phyloP scores from a whole-genome alignment of 169 alveolate genomes.

The Eimeria tenella region DNA sequence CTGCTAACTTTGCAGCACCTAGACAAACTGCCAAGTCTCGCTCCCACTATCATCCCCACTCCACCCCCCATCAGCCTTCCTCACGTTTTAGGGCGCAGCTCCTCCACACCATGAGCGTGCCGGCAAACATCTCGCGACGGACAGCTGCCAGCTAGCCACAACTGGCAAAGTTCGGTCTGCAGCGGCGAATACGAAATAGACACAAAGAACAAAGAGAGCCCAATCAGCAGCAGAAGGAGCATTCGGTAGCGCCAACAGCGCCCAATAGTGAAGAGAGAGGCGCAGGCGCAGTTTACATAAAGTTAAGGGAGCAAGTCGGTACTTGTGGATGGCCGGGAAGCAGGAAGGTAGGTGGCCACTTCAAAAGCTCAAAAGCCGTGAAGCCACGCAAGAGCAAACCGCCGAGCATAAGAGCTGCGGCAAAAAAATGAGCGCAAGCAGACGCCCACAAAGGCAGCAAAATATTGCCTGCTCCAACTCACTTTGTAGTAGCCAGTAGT shows the following conservation, averaged over 20 bases:
- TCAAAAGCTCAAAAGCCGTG: too few relatives aligned
- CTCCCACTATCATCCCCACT: too few relatives aligned
- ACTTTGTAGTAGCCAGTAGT: conserved; percentile 47
- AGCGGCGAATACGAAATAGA: background rate
- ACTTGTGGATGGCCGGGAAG: too few relatives aligned
- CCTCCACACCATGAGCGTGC: conserved; percentile 51
- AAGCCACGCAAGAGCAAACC: background rate
- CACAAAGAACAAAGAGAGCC: background rate
- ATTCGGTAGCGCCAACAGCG: too few relatives aligned
- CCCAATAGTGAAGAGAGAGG: too few relatives aligned
- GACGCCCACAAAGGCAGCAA: background rate
- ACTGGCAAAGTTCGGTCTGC: conserved; percentile 37
- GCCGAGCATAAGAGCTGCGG: background rate
- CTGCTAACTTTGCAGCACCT: too few relatives aligned
- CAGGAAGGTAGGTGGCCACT: too few relatives aligned
- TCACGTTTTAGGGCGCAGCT: conserved; percentile 37
- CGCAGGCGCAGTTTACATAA: too few relatives aligned
- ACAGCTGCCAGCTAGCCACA: conserved; percentile 47
- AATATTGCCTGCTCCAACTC: background rate
- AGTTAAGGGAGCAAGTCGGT: too few relatives aligned
- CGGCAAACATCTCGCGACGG: conserved; percentile 43
- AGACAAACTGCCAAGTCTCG: too few relatives aligned
- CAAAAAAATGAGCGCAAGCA: background rate
- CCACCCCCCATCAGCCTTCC: background rate
- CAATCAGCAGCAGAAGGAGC: background rate